A percentile compares a stretch with the other conserved stretches of the same genome.
phyloP scores from a whole-genome alignment of 192 early-diverging fungal genomes.

The Entomortierella beljakovae region DNA sequence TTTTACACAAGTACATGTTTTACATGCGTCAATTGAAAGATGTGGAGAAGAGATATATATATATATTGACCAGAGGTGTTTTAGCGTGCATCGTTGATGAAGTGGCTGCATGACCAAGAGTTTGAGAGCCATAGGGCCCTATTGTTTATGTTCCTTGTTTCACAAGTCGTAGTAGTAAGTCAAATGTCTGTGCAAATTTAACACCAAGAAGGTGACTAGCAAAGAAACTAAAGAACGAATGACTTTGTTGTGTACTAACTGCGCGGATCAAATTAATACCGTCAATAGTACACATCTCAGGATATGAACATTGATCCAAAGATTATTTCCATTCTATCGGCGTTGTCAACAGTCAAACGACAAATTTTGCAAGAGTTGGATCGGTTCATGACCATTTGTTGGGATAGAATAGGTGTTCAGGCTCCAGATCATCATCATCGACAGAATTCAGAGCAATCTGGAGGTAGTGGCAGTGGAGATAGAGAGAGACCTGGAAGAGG shows the following conservation, averaged over 20 bases:
- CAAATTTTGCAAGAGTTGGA: conserved; percentile 48
- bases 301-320: conserved; percentile 38
- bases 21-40: no score
- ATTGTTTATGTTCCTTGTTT: conserved; percentile 43
- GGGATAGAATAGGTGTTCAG: conserved; percentile 37
- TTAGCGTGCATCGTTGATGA: conserved; percentile 32
- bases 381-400: conserved; percentile 48
- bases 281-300: conserved; percentile 27
- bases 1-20: no score
- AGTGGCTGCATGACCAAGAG: conserved; percentile 48
- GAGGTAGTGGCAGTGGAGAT: not conserved
- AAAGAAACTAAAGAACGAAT: no score
- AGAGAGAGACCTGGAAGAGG: not conserved
- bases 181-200: no score
- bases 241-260: not conserved
- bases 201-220: no score
- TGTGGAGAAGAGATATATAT: no score
- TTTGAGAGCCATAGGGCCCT: conserved; percentile 44
- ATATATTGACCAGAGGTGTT: not conserved
- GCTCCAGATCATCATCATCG: conserved; percentile 19
- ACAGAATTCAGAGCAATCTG: not conserved
- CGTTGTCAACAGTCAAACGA: conserved; percentile 35
- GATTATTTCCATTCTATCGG: conserved; percentile 23
- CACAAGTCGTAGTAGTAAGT: conserved; percentile 41
- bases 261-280: not conserved